Conservation (phyloP, 441 rosid species). For the Macaranga tanarius region DNA sequence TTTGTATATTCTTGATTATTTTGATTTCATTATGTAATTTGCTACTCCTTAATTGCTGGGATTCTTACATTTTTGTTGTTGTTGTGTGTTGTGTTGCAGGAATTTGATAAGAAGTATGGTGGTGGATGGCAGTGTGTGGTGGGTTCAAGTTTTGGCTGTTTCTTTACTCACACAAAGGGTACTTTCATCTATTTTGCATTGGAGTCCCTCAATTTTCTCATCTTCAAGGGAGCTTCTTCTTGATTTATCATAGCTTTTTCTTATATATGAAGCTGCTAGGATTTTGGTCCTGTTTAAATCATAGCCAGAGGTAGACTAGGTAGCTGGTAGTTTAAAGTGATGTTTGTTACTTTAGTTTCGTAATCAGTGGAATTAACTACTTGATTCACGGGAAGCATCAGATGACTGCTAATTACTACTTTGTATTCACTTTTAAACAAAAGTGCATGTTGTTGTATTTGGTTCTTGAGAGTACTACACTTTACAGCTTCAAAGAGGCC, state of each 20-base stretch:
- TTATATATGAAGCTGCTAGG: neutral
- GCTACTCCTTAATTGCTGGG: neutral
- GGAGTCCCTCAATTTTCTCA: conserved; percentile 25
- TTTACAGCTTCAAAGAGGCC: too few species aligned
- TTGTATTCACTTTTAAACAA: neutral
- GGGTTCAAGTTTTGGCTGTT: conserved; percentile 24
- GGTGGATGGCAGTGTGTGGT: conserved; percentile 41
- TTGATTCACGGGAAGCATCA: neutral
- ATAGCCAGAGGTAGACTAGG: neutral
- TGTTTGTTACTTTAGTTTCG: neutral
- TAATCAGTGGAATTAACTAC: neutral
- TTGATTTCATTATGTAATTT: neutral
- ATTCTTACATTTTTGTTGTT: neutral
- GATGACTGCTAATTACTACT: neutral
- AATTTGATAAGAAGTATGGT: conserved; percentile 63
- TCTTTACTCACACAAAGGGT: conserved; percentile 21
- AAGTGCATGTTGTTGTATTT: neutral
- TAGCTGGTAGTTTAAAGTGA: neutral
- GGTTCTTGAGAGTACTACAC: neutral
- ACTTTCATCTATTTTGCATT: conserved; percentile 26
- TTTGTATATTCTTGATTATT: too few species aligned
- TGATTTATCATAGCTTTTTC: neutral
- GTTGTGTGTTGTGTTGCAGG: conserved; percentile 29
- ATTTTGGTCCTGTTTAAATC: neutral
- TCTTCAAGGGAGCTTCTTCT: conserved; percentile 26